Evolutionary conservation across 352 stramenopile species (phyloP).

Genomic region (Thalassiosira mediterranea): DNA sequence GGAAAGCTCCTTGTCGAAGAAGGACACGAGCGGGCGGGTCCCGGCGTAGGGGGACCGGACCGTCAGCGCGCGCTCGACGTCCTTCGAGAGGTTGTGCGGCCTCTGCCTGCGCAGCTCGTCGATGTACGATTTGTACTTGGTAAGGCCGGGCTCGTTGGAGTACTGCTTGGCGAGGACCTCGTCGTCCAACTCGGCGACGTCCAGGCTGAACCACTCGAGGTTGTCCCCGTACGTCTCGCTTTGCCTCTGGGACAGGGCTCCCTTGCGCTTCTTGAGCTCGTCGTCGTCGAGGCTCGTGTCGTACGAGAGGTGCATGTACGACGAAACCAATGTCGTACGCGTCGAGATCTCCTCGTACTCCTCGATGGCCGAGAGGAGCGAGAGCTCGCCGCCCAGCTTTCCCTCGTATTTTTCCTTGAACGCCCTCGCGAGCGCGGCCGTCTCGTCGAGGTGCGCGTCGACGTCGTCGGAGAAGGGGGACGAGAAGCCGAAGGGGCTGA

Average conservation of each 20-base stretch:
- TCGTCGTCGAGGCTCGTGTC: slow-evolving; percentile 46
- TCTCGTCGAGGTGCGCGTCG: slow-evolving; percentile 38
- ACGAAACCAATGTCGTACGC: slow-evolving; percentile 24
- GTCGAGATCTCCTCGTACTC: slow-evolving; percentile 50
- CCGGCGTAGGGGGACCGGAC: slow-evolving; percentile 45
- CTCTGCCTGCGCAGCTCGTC: slow-evolving; percentile 43
- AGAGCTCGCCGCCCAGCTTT: slow-evolving; percentile 23
- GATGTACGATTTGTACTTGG: slow-evolving; percentile 44
- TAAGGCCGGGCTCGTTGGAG: slow-evolving; percentile 15
- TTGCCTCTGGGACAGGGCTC: slow-evolving; percentile 34
- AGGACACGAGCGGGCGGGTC: slow-evolving; percentile 36
- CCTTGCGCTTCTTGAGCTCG: slow-evolving; percentile 49
- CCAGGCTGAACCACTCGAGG: slow-evolving; percentile 53
- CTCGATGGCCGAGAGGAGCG: slow-evolving; percentile 32
- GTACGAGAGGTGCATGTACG: slow-evolving; percentile 43
- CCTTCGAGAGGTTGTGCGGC: slow-evolving; percentile 50
- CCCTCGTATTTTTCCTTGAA: slow-evolving; percentile 50
- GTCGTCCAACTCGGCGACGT: slow-evolving; percentile 36
- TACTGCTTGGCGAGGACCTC: slow-evolving; percentile 25
- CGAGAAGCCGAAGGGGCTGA: slow-evolving; percentile 39
- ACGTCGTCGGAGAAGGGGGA: slow-evolving; percentile 26
- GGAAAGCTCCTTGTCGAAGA: slow-evolving; percentile 56
- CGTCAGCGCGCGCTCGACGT: slow-evolving; percentile 51
- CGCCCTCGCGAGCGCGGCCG: slow-evolving; percentile 6
- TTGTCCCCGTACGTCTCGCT: slow-evolving; percentile 41